These are phyloP conservation scores for Magnusiomyces paraingens DNA, from an alignment of 1,139 yeast genomes.

Conservation along the genomic window DNA sequence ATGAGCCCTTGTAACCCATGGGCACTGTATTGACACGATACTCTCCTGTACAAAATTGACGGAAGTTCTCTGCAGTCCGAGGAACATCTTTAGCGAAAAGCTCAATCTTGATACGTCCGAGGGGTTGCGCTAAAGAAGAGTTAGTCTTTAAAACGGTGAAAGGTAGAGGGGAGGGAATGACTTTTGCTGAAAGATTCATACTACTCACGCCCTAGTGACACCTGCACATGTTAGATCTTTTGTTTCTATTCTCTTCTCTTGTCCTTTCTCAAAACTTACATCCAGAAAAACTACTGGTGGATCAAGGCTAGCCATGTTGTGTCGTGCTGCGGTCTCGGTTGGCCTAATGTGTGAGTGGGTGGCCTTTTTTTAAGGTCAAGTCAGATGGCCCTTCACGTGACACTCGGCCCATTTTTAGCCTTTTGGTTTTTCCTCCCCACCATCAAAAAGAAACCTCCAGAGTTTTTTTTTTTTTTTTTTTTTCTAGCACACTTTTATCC, in stretches of 20 bases:
- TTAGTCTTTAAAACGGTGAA: neutral
- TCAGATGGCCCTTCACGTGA: too few relatives aligned
- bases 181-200: neutral
- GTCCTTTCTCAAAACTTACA: constrained; percentile 23
- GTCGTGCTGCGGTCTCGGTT: too few relatives aligned
- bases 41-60: constrained; percentile 54
- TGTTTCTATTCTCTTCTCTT: constrained; percentile 11
- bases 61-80: constrained; percentile 45
- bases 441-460: too few relatives aligned
- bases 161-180: neutral
- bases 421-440: too few relatives aligned
- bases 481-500: too few relatives aligned
- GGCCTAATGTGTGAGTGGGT: too few relatives aligned
- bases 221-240: constrained; percentile 20
- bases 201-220: constrained; percentile 25
- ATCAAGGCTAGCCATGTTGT: constrained; percentile 9
- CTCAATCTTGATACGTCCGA: constrained; percentile 44
- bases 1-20: constrained; percentile 63
- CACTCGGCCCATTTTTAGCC: too few relatives aligned
- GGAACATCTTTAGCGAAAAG: constrained; percentile 41
- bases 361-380: too few relatives aligned
- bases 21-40: constrained; percentile 39
- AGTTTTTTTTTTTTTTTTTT: too few relatives aligned
- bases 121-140: constrained; percentile 22
- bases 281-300: constrained; percentile 39